Conservation (phyloP, 495 filamentous ascomycete species). For the Penicillium atrosanguineum region DNA sequence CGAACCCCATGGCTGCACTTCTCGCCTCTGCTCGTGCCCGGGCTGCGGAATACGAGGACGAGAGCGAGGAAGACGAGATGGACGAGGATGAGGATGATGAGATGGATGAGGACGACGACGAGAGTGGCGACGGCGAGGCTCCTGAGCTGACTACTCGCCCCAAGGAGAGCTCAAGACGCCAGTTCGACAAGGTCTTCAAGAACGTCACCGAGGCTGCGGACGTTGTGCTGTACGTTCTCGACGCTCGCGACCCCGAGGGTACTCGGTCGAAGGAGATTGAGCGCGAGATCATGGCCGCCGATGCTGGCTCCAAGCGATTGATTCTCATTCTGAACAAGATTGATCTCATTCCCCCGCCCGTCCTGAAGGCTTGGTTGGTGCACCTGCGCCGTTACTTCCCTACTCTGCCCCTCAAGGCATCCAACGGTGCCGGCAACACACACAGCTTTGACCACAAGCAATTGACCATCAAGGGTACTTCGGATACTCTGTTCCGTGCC, state of each 20-base stretch:
- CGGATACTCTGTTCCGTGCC: conserved; percentile 81
- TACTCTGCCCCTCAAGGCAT: conserved; percentile 86
- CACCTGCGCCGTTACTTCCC: conserved; percentile 90
- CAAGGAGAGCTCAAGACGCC: conserved; percentile 75
- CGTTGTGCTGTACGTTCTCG: conserved; percentile 90
- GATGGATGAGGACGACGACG: conserved; percentile 53
- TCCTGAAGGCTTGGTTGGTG: conserved; percentile 78
- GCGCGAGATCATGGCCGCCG: conserved; percentile 81
- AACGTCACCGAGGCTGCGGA: conserved; percentile 86
- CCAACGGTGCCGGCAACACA: conserved; percentile 77
- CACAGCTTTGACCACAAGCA: conserved; percentile 91
- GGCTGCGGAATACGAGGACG: conserved; percentile 74
- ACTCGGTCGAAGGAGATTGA: conserved; percentile 90
- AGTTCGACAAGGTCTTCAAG: conserved; percentile 96
- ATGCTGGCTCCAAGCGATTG: conserved; percentile 77
- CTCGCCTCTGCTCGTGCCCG: conserved; percentile 86
- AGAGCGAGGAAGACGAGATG: conserved; percentile 48
- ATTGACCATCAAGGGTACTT: conserved; percentile 81
- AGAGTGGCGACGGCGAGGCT: conserved; percentile 28
- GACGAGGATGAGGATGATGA: conserved; percentile 61
- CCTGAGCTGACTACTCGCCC: conserved; percentile 31
- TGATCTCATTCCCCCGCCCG: conserved; percentile 79
- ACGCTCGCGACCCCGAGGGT: conserved; percentile 88
- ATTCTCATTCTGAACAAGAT: conserved; percentile 98
- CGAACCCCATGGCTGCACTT: conserved; percentile 89